These are phyloP conservation scores for Cyclaneusma minus DNA, from an alignment of 2,329 filamentous ascomycete species.

Conservation along the genomic window DNA sequence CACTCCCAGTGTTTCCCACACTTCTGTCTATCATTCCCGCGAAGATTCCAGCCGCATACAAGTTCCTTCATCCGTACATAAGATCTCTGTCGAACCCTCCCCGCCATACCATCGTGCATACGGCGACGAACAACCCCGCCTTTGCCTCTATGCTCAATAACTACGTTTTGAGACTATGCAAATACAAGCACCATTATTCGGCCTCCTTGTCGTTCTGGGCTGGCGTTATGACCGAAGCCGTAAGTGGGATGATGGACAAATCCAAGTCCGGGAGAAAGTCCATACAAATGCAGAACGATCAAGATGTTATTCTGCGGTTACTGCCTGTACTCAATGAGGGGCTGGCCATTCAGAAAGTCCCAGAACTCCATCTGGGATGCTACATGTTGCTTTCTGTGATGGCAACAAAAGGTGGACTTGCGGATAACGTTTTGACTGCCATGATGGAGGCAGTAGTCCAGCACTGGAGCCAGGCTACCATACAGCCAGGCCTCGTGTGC, in stretches of 20 bases:
- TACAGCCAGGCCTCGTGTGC: conserved; percentile 61
- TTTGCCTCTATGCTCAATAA: conserved; percentile 66
- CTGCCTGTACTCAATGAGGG: conserved; percentile 61
- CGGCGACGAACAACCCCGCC: conserved; percentile 60
- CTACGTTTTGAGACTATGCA: conserved; percentile 62
- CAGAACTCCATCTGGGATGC: conserved; percentile 69
- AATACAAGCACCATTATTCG: conserved; percentile 57
- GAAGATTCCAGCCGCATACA: conserved; percentile 60
- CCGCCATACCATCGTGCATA: conserved; percentile 68
- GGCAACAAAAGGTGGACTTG: conserved; percentile 65
- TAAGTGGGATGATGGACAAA: conserved; percentile 68
- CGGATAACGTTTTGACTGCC: conserved; percentile 65
- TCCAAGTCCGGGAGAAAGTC: conserved; percentile 60
- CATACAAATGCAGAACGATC: conserved; percentile 66
- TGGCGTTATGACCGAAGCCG: conserved; percentile 69
- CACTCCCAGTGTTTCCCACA: conserved; percentile 69
- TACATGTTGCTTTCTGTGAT: conserved; percentile 86
- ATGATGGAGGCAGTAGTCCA: conserved; percentile 79
- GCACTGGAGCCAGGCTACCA: conserved; percentile 61
- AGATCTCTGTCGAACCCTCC: conserved; percentile 62
- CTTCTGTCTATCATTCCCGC: conserved; percentile 73
- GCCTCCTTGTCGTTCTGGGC: conserved; percentile 82
- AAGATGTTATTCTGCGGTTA: conserved; percentile 56
- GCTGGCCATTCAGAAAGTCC: conserved; percentile 57
- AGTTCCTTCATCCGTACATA: conserved; percentile 77